Percentiles rank a stretch among this genome's conserved stretches.
These are phyloP conservation scores for Trichoderma sp. DNA, from an alignment of 2,329 filamentous ascomycete species.

Conservation along the genomic window DNA sequence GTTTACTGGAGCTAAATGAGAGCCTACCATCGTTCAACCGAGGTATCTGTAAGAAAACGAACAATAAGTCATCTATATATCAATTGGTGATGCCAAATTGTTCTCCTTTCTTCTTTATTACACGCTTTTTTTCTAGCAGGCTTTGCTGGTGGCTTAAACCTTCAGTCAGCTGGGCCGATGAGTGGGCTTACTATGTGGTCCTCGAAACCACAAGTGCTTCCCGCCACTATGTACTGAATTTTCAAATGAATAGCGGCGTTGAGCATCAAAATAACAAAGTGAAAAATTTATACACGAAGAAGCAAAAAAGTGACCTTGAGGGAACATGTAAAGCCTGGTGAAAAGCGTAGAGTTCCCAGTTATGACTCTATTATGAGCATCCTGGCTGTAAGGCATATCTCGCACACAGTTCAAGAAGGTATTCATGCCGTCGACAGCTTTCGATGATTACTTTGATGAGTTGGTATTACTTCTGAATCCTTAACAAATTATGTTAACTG, in stretches of 20 bases:
- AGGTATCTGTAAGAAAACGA: not conserved
- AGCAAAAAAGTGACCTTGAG: not conserved
- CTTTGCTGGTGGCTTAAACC: not conserved
- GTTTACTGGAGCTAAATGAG: too few species aligned
- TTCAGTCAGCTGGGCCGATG: not conserved
- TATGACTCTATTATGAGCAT: not conserved
- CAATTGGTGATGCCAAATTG: not conserved
- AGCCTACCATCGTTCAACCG: not conserved
- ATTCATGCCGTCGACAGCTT: too few species aligned
- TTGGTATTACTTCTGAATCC: too few species aligned
- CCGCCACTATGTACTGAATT: not conserved
- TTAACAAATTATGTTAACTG: too few species aligned
- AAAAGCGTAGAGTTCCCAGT: not conserved
- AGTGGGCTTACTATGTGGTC: not conserved
- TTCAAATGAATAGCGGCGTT: not conserved
- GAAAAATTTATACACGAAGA: not conserved
- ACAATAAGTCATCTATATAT: not conserved
- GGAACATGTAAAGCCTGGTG: not conserved
- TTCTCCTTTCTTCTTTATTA: too few species aligned
- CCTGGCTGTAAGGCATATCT: too few species aligned
- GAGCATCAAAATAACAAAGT: not conserved
- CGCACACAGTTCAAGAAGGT: too few species aligned
- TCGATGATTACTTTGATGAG: too few species aligned
- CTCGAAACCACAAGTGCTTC: not conserved
- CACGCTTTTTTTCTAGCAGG: not conserved